Evolutionary conservation across 73 alveolate species (phyloP).

Genomic region (Diophrys appendiculata): DNA sequence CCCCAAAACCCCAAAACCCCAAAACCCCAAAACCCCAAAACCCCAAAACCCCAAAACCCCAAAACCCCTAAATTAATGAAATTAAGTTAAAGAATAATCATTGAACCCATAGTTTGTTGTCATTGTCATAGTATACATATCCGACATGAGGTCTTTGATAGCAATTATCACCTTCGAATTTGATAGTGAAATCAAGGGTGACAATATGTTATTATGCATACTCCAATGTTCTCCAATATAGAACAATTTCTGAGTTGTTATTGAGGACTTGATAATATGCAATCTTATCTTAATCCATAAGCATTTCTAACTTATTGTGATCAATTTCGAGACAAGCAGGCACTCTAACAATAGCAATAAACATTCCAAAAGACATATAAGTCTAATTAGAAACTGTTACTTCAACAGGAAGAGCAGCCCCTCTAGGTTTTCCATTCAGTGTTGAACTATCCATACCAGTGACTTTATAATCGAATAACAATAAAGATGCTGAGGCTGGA

Average conservation of each 20-base stretch:
- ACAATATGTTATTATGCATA: not conserved
- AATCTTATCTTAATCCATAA: slow-evolving; percentile 18
- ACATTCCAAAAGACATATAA: slow-evolving; percentile 48
- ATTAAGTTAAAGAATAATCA: too few species aligned
- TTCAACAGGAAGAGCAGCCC: not conserved
- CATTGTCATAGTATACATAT: not conserved
- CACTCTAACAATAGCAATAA: slow-evolving; percentile 43
- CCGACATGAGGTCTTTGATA: not conserved
- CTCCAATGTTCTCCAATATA: slow-evolving; percentile 38
- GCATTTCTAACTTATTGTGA: slow-evolving; percentile 25
- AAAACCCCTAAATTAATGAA: too few species aligned
- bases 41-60: too few species aligned
- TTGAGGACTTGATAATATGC: slow-evolving; percentile 37
- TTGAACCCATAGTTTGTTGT: not conserved
- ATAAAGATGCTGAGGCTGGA: slow-evolving; percentile 19
- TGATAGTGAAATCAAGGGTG: too few species aligned
- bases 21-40: too few species aligned
- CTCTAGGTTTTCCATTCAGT: too few species aligned
- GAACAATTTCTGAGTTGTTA: slow-evolving; percentile 31
- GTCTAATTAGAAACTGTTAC: slow-evolving; percentile 9
- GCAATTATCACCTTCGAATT: not conserved
- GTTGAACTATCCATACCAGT: too few species aligned
- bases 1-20: too few species aligned
- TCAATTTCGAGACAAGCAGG: slow-evolving; percentile 47
- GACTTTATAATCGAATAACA: slow-evolving; percentile 1